Conservation (phyloP, 2,329 filamentous ascomycete genomes). For the Sporothrix humicola region DNA sequence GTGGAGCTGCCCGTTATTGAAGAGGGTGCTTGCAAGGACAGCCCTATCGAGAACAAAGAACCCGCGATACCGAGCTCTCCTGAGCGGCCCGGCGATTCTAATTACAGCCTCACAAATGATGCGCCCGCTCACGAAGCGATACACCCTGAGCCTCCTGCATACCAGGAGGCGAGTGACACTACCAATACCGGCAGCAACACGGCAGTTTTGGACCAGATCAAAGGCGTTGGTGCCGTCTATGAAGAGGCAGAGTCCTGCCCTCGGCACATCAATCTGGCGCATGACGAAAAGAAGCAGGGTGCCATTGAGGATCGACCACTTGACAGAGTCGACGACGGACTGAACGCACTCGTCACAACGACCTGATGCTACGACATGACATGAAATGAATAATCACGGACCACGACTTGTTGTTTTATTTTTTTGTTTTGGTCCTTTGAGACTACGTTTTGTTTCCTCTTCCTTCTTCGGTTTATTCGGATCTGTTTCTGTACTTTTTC, state of each 20-base stretch:
- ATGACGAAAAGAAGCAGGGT: neutral
- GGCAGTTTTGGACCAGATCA: neutral
- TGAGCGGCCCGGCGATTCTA: neutral
- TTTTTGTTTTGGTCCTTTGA: neutral
- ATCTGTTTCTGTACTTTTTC: neutral
- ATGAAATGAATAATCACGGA: conserved; percentile 4
- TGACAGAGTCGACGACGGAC: neutral
- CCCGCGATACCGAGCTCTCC: neutral
- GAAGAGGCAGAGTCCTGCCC: neutral
- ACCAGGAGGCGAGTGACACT: neutral
- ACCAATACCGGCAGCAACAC: neutral
- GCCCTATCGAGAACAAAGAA: neutral
- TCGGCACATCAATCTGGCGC: neutral
- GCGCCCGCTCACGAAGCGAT: neutral
- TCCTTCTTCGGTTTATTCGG: neutral
- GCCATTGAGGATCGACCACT: neutral
- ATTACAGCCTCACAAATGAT: neutral
- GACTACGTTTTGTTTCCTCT: neutral
- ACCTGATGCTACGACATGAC: neutral
- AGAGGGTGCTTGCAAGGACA: neutral
- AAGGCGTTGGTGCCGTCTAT: conserved; percentile 10
- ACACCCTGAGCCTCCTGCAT: neutral
- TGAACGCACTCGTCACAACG: neutral
- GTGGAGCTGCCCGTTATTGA: neutral
- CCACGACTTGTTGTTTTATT: neutral